Percentiles rank a stretch among this genome's conserved stretches.
Evolutionary conservation across 1,139 yeast species (phyloP).

Genomic region (Pneumocystis carinii): DNA sequence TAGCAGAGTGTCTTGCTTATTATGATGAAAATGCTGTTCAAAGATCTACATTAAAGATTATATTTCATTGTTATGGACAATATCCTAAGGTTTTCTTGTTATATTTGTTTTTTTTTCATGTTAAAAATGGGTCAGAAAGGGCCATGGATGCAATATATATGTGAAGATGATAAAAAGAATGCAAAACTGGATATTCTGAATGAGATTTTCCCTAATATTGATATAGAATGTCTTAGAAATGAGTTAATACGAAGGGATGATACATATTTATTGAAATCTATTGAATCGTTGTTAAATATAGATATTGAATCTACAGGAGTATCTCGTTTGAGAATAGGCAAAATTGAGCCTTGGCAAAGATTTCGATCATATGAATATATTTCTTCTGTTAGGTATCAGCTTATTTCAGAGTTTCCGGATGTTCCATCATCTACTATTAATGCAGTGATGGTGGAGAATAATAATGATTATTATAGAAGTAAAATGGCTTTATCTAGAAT

Average conservation of each 20-base stretch:
- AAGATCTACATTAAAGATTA: neutral
- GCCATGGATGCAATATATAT: neutral
- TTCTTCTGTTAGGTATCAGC: conserved; percentile 6
- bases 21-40: neutral
- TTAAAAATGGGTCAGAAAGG: neutral
- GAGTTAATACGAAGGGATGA: conserved; percentile 5
- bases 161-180: conserved; percentile 6
- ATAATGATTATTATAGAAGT: conserved; percentile 10
- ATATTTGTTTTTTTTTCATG: neutral
- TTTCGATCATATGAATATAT: conserved; percentile 13
- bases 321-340: conserved; percentile 8
- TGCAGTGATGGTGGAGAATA: conserved; percentile 11
- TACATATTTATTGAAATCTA: conserved; percentile 12
- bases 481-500: conserved; percentile 8
- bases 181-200: conserved; percentile 8
- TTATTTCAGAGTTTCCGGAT: conserved; percentile 7
- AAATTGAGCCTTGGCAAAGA: conserved; percentile 11
- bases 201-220: conserved; percentile 13
- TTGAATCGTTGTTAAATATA: conserved; percentile 12
- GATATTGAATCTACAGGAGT: conserved; percentile 8
- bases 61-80: neutral
- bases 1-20: neutral
- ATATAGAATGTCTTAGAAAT: conserved; percentile 11
- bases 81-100: neutral
- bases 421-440: conserved; percentile 8